Evolutionary conservation across 768 basidiomycete genomes (phyloP), one percentile per base, ranked within the genome.

Genomic region (Lepiota venenata): DNA sequence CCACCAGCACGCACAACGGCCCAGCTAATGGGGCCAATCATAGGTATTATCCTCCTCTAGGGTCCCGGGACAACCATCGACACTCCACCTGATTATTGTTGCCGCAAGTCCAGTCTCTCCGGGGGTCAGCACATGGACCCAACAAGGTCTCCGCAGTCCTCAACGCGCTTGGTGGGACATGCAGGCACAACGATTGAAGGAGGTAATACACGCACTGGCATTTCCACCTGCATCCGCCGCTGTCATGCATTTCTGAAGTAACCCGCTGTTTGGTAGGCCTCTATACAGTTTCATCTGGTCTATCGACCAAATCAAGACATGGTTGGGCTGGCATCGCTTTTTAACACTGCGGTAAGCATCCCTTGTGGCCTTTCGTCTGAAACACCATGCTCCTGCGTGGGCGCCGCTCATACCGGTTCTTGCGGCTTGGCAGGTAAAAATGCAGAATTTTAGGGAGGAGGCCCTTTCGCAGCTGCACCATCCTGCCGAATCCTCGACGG

Each of bases 251-350:
- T 20, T 38, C 44, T 47, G 29, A 54, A 20, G 27, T 39, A 29
- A 54, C 25, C n/a, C 35, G 42, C 51, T 52, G 36, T 54, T 54
- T 47, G 52, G 46, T 60, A 86, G 85, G 70, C 74, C 41, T 68
- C 75, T 45, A 81, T 85, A 43, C 77, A 78, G 52, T 80, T 79
- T 59, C 85, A 85, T 63, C 70, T 86, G 69, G 74, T 85, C 46
- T 68, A 82, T 51, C 73, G 71, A 48, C 61, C 76, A 48, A 71
- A 70, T 57, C 72, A 76, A 50, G 71, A 79, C 59, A 76, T 80
- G 74, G 58, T 67, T 7, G 60, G 73, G 16, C 70, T 84, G 50
- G 72, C 66, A 32, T 70, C 72, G 32, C 64, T 86, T 44, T 72
- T 85, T 69, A 69, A 75, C 46, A 67, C 77, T 66, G 73, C 69